Percentiles rank a stretch among this genome's conserved stretches.
These are phyloP conservation scores for Myriosclerotinia curreyana DNA, from an alignment of 2,329 filamentous ascomycete genomes.

Conservation along the genomic window DNA sequence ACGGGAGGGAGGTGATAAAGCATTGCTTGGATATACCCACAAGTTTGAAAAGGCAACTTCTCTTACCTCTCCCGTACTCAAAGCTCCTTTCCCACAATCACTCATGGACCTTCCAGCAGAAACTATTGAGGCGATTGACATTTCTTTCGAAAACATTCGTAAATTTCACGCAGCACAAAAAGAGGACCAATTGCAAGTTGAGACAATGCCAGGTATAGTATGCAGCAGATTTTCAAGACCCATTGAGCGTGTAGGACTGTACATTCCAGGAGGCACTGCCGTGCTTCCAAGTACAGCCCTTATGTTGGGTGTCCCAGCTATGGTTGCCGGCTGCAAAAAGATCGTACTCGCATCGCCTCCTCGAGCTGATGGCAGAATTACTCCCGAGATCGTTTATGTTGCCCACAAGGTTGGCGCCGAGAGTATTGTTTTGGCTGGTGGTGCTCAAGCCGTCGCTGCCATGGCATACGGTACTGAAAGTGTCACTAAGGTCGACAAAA, in stretches of 20 bases:
- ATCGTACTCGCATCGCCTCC: slow-evolving; percentile 93
- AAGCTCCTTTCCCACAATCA: slow-evolving; percentile 79
- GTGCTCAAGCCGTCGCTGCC: slow-evolving; percentile 91
- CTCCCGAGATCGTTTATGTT: slow-evolving; percentile 94
- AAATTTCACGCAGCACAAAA: slow-evolving; percentile 92
- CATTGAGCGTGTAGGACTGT: slow-evolving; percentile 94
- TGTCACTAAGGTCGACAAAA: slow-evolving; percentile 97
- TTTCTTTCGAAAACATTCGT: slow-evolving; percentile 89
- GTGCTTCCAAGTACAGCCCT: slow-evolving; percentile 96
- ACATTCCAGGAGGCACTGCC: slow-evolving; percentile 92
- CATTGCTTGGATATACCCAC: slow-evolving; percentile 88
- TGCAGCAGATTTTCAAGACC: slow-evolving; percentile 90
- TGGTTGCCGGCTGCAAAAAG: slow-evolving; percentile 94
- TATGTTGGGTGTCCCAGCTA: slow-evolving; percentile 96
- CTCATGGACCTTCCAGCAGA: slow-evolving; percentile 83
- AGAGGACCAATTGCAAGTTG: slow-evolving; percentile 76
- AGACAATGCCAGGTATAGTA: slow-evolving; percentile 96
- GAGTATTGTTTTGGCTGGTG: slow-evolving; percentile 91
- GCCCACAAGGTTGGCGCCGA: slow-evolving; percentile 96
- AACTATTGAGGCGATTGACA: slow-evolving; percentile 87
- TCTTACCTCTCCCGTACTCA: slow-evolving; percentile 82
- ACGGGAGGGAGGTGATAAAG: slow-evolving; percentile 77
- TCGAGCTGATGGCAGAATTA: slow-evolving; percentile 82
- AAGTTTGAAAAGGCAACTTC: slow-evolving; percentile 97
- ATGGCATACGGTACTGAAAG: slow-evolving; percentile 97